These are phyloP conservation scores for Lagerstroemia speciosa DNA, from an alignment of 345 rosid genomes.

Conservation along the genomic window DNA sequence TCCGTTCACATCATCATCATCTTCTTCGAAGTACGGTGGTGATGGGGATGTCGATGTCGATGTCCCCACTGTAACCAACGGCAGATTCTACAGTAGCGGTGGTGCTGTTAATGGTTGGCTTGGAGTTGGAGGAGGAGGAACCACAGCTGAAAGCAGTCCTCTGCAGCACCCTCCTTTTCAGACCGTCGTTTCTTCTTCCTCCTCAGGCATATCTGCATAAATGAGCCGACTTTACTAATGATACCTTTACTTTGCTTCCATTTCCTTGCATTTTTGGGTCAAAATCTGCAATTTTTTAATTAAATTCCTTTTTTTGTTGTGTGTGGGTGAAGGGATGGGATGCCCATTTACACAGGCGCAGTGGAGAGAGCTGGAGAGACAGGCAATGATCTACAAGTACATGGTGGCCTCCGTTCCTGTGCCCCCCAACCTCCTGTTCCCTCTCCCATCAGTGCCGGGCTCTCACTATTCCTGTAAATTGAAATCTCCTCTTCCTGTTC, in stretches of 20 bases:
- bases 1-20: neutral
- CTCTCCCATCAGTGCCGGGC: constrained; percentile 14
- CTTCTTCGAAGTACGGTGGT: constrained; percentile 2
- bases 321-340: constrained; percentile 14
- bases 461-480: constrained; percentile 25
- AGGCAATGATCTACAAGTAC: constrained; percentile 76
- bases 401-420: constrained; percentile 79
- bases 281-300: neutral
- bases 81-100: neutral
- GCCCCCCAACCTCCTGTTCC: constrained; percentile 58
- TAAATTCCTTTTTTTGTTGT: no score
- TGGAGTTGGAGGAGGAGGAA: constrained; percentile 4
- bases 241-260: neutral
- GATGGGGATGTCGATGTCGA: no score
- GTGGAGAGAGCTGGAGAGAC: constrained; percentile 73
- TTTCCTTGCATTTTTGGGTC: neutral
- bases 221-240: neutral
- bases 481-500: neutral
- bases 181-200: neutral
- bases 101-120: constrained; percentile 7
- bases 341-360: constrained; percentile 76
- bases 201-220: neutral
- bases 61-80: constrained; percentile 3
- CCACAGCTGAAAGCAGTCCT: neutral
- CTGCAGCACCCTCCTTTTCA: neutral